Evolutionary conservation across 2,329 filamentous ascomycete species (phyloP).

Genomic region (Gnomoniopsis sp.): DNA sequence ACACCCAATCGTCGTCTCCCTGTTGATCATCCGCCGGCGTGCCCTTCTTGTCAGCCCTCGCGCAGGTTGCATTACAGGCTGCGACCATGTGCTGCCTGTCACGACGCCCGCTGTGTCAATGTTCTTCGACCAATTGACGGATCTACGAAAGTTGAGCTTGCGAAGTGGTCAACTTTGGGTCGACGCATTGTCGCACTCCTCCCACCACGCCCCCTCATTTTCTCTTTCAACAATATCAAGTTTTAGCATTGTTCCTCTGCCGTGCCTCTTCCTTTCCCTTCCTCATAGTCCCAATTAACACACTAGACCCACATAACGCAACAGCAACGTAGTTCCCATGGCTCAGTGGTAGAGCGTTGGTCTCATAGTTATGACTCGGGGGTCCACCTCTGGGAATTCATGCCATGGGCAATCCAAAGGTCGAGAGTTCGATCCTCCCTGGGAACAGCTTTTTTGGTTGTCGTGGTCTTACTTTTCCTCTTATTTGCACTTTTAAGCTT

Average conservation of each 20-base stretch:
- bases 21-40: too few relatives aligned
- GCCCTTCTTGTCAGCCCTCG: too few relatives aligned
- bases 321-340: conserved; percentile 24
- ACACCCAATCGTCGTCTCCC: too few relatives aligned
- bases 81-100: too few relatives aligned
- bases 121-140: too few relatives aligned
- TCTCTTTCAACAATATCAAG: background rate
- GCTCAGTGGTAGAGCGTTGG: conserved; percentile 38
- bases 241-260: background rate
- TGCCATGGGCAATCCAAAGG: conserved; percentile 36
- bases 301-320: background rate
- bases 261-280: too few relatives aligned
- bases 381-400: background rate
- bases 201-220: background rate
- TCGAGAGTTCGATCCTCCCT: conserved; percentile 49
- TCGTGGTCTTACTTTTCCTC: too few relatives aligned
- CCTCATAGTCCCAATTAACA: background rate
- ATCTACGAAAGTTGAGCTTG: too few relatives aligned
- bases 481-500: too few relatives aligned
- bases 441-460: conserved; percentile 31
- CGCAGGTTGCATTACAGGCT: too few relatives aligned
- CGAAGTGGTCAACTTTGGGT: too few relatives aligned
- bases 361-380: conserved; percentile 26
- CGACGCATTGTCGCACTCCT: background rate
- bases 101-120: too few relatives aligned